phyloP scores from a whole-genome alignment of 805 yeast species.

The Phaffomyces antillensis region DNA sequence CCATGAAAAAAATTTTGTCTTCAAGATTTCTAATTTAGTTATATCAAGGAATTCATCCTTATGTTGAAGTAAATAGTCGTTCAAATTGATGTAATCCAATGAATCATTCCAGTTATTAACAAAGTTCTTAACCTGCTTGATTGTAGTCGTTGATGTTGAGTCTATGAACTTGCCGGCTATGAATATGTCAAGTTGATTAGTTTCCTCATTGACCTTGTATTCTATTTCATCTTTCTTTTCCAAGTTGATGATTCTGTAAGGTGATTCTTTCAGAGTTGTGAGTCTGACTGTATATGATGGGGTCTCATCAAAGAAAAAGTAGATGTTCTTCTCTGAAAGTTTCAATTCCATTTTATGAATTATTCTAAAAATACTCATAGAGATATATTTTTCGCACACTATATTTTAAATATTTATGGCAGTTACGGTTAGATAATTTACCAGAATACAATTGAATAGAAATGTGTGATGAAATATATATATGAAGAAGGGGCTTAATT shows the following conservation, averaged over 20 bases:
- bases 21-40: conserved; percentile 8
- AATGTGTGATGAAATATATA: too few species aligned
- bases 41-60: conserved; percentile 15
- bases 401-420: background rate
- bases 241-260: conserved; percentile 1
- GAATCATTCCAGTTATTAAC: conserved; percentile 8
- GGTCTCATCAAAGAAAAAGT: conserved; percentile 7
- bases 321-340: background rate
- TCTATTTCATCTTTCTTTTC: conserved; percentile 1
- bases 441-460: too few species aligned
- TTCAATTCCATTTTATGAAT: conserved; percentile 2
- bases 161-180: conserved; percentile 3
- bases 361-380: too few species aligned
- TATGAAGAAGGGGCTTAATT: too few species aligned
- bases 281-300: conserved; percentile 2
- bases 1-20: conserved; percentile 31
- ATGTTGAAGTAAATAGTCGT: conserved; percentile 12
- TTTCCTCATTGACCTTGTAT: conserved; percentile 4
- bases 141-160: background rate
- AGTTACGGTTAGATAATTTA: background rate
- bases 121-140: background rate
- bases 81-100: conserved; percentile 6
- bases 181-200: conserved; percentile 1
- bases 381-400: too few species aligned
- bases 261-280: background rate